Evolutionary conservation across 108 stramenopile species (phyloP).

Genomic region (Aureococcus anophagefferens): DNA sequence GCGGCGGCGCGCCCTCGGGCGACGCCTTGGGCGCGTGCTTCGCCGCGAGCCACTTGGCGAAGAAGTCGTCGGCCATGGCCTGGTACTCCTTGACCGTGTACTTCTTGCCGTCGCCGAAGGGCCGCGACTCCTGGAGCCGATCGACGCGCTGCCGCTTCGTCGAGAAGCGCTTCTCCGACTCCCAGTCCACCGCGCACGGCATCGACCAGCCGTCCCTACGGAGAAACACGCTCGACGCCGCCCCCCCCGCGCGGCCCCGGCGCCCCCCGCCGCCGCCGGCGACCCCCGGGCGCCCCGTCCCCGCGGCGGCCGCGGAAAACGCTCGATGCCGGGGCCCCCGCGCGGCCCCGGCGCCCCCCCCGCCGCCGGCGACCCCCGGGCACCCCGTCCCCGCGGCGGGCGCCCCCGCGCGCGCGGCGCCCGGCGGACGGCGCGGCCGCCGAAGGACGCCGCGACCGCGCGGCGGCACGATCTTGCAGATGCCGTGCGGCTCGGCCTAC

Average conservation of each 20-base stretch:
- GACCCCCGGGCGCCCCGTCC: no score
- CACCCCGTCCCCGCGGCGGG: no score
- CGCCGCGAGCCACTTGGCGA: conserved; percentile 20
- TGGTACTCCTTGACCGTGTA: conserved; percentile 61
- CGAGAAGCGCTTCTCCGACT: conserved; percentile 53
- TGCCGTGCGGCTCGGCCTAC: conserved; percentile 81
- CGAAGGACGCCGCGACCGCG: no score
- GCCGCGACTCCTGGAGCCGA: conserved; percentile 1
- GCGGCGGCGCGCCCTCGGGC: not conserved
- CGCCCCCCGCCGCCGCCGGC: no score
- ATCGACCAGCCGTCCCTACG: conserved; percentile 71
- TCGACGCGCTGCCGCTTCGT: conserved; percentile 61
- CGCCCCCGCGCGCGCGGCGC: no score
- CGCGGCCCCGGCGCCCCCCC: no score
- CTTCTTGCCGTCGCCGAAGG: conserved; percentile 76
- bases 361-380: no score
- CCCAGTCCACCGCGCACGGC: conserved; percentile 47
- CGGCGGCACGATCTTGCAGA: conserved; percentile 93
- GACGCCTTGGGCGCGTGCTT: conserved; percentile 38
- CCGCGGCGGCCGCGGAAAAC: no score
- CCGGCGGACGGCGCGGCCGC: no score
- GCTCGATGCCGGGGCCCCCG: no score
- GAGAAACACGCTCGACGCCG: no score
- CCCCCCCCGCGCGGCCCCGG: no score
- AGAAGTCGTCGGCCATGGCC: conserved; percentile 38